These are phyloP conservation scores for Podospora australis DNA, from an alignment of 495 filamentous ascomycete species.

Conservation along the genomic window DNA sequence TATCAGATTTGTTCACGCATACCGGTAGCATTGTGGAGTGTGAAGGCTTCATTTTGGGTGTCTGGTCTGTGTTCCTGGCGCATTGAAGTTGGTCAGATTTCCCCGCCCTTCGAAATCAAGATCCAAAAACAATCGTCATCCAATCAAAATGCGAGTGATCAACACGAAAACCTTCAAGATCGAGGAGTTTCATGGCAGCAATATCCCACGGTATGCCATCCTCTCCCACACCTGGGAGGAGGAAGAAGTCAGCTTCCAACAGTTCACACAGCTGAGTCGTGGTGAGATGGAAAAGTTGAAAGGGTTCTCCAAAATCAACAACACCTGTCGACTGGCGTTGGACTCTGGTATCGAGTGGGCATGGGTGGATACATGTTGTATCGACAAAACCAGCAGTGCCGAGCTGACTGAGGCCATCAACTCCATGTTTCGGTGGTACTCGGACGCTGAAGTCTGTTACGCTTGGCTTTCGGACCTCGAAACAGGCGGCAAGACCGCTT, in stretches of 20 bases:
- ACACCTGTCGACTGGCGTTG: not conserved
- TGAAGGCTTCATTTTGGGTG: too few species aligned
- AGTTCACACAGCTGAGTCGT: conserved; percentile 15
- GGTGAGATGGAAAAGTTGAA: conserved; percentile 8
- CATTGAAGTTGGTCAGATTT: too few species aligned
- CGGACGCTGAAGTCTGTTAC: conserved; percentile 2
- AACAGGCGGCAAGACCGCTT: not conserved
- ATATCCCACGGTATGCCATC: conserved; percentile 21
- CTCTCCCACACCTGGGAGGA: conserved; percentile 26
- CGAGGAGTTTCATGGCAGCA: conserved; percentile 25
- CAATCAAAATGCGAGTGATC: conserved; percentile 38
- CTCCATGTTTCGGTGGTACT: conserved; percentile 12
- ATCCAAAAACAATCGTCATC: too few species aligned
- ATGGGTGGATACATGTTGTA: conserved; percentile 15
- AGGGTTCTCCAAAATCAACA: conserved; percentile 5
- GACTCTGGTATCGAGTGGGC: not conserved
- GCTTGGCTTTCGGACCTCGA: conserved; percentile 4
- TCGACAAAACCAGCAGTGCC: conserved; percentile 5
- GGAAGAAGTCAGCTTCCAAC: conserved; percentile 20
- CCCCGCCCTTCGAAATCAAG: too few species aligned
- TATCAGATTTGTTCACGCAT: too few species aligned
- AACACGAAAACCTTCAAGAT: conserved; percentile 34
- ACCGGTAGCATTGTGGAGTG: too few species aligned
- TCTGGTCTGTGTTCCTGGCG: too few species aligned
- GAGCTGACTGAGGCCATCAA: conserved; percentile 7